A percentile compares a stretch with the other conserved stretches of the same genome.
phyloP scores from a whole-genome alignment of 805 yeast genomes.

The Candida piceae region DNA sequence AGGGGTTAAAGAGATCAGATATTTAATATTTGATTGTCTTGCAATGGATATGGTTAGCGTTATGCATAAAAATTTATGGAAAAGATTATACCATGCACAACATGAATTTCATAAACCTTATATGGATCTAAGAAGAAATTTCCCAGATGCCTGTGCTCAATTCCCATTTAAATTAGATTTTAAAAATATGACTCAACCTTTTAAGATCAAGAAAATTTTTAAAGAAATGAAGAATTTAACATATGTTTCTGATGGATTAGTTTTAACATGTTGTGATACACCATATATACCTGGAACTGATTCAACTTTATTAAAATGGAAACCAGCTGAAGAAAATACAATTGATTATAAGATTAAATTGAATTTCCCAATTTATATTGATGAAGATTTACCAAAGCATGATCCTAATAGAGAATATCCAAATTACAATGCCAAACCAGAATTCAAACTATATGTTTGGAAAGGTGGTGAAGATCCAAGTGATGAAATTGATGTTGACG shows the following conservation, averaged over 20 bases:
- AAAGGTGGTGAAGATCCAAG: slow-evolving; percentile 43
- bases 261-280: slow-evolving; percentile 84
- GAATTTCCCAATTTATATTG: slow-evolving; percentile 53
- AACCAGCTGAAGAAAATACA: slow-evolving; percentile 93
- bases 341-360: slow-evolving; percentile 77
- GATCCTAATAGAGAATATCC: slow-evolving; percentile 68
- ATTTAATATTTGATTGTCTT: slow-evolving; percentile 85
- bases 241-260: slow-evolving; percentile 90
- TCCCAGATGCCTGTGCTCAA: slow-evolving; percentile 67
- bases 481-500: slow-evolving; percentile 34
- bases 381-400: slow-evolving; percentile 58
- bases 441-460: slow-evolving; percentile 69
- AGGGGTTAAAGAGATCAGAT: slow-evolving; percentile 63
- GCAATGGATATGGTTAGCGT: slow-evolving; percentile 74
- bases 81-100: slow-evolving; percentile 82
- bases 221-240: slow-evolving; percentile 65
- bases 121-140: slow-evolving; percentile 56
- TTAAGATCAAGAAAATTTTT: slow-evolving; percentile 71
- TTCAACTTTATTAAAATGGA: slow-evolving; percentile 85
- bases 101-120: slow-evolving; percentile 81
- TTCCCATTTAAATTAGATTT: slow-evolving; percentile 85
- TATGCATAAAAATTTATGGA: slow-evolving; percentile 66
- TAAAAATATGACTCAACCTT: slow-evolving; percentile 84
- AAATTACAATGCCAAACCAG: slow-evolving; percentile 80
- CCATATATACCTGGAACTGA: slow-evolving; percentile 91